Evolutionary conservation across 768 basidiomycete genomes (phyloP), one percentile per base, ranked within the genome.

Genomic region (Tricholoma saponaceum): DNA sequence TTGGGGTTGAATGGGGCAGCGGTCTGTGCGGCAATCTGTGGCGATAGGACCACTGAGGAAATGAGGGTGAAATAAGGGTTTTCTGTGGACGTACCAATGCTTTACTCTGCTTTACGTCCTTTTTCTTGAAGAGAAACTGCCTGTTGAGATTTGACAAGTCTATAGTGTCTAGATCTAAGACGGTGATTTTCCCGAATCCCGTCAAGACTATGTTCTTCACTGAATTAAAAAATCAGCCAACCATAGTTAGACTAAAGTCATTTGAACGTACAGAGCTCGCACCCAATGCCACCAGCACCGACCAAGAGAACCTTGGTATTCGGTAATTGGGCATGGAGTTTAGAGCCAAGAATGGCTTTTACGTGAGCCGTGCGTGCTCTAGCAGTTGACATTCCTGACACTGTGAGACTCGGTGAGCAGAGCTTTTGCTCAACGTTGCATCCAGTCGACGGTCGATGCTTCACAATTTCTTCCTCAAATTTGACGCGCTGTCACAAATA

Each of bases 111-210:
- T 97, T 97, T 55, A 99, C 90, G 66, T 98, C 95, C 67, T 96
- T 96, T 74, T 98, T 98, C 60, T 84, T 83, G 75, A 99, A 99
- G 39, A 99, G 77, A 70, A 98, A 99, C 66, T 98, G 96, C 20
- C 96, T 83, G 67, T 99, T 99, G 53, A 98, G 78, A 70, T 99
- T 99, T 51, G 94, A 96, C 43, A 99, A 79, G 79, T 99, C 96
- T 70, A 99, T 99, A 18, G 96, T 99, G 73, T 99, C 96, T 61
- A 99, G 80, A 74, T 99, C 96, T 58, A 99, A 80, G 51, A 97
- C 82, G 0, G 94, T 94, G 60, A 97, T 96, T 68, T 89, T 80
- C 18, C 91, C 91, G 65, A 98, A 98, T 26, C 95, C 95, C 1
- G 92, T 88, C 51, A 97, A 76, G 13, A 96, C 94, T 46, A 98